These are phyloP conservation scores for Arthroderma uncinatum DNA, from an alignment of 2,329 filamentous ascomycete genomes.

Conservation along the genomic window DNA sequence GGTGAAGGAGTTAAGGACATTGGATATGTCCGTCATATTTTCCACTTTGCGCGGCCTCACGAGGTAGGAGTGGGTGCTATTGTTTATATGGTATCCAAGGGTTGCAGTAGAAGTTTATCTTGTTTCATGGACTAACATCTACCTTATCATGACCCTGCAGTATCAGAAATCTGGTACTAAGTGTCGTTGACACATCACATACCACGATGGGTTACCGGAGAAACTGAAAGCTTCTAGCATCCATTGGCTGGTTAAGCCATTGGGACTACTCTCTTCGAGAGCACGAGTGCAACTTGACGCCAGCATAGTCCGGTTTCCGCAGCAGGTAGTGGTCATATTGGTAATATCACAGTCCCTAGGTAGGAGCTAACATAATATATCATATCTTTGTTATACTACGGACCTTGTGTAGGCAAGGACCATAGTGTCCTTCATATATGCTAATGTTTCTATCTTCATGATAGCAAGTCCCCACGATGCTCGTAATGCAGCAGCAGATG, in stretches of 20 bases:
- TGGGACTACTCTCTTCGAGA: slow-evolving; percentile 20
- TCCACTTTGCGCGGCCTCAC: no score
- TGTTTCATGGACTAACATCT: no score
- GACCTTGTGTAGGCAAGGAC: slow-evolving; percentile 44
- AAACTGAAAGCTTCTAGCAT: neutral
- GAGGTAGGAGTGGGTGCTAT: no score
- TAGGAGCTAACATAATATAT: neutral
- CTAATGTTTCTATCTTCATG: slow-evolving; percentile 39
- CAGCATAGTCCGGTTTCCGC: slow-evolving; percentile 21
- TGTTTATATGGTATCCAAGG: no score
- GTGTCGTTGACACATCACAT: neutral
- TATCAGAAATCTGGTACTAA: no score
- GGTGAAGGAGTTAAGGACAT: no score
- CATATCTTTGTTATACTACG: slow-evolving; percentile 39
- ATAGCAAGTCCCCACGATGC: slow-evolving; percentile 38
- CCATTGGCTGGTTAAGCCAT: slow-evolving; percentile 17
- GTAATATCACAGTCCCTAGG: slow-evolving; percentile 15
- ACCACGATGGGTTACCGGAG: neutral
- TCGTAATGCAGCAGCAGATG: slow-evolving; percentile 37
- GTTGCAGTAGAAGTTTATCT: no score
- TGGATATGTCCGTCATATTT: no score
- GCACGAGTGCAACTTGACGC: slow-evolving; percentile 17
- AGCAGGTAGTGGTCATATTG: slow-evolving; percentile 17
- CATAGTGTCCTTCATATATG: slow-evolving; percentile 44
- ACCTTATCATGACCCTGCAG: no score